Percentiles rank a stretch among this genome's conserved stretches.
Conservation (phyloP, 2,329 filamentous ascomycete species). For the Exophiala sideris region DNA sequence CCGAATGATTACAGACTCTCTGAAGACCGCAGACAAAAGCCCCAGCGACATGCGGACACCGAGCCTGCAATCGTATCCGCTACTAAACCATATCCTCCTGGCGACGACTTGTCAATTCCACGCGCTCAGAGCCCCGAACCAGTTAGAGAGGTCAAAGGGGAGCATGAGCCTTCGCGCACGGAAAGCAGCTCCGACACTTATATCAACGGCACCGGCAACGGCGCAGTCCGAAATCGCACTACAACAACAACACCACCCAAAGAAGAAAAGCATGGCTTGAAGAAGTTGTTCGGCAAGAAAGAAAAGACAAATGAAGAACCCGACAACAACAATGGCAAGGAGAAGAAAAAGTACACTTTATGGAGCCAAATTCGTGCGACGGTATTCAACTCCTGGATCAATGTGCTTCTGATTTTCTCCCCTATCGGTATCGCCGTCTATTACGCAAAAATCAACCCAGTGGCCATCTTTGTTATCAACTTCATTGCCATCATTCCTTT, state of each 20-base stretch:
- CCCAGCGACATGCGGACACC: conserved; percentile 11
- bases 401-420: conserved; percentile 67
- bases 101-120: conserved; percentile 15
- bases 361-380: conserved; percentile 69
- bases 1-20: conserved; percentile 15
- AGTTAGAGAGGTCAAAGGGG: conserved; percentile 4
- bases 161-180: background rate
- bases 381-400: conserved; percentile 80
- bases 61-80: conserved; percentile 14
- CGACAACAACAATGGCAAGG: conserved; percentile 27
- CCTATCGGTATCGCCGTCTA: conserved; percentile 53
- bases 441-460: conserved; percentile 57
- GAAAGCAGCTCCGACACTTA: conserved; percentile 12
- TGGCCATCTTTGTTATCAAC: conserved; percentile 79
- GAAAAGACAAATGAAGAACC: background rate
- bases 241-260: conserved; percentile 1
- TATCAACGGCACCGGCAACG: conserved; percentile 6
- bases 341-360: conserved; percentile 48
- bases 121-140: conserved; percentile 15
- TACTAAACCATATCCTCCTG: conserved; percentile 5
- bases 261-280: conserved; percentile 14
- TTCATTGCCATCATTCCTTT: conserved; percentile 91
- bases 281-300: conserved; percentile 14
- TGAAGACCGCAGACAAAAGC: conserved; percentile 4
- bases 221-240: conserved; percentile 11